Conservation (phyloP, 1,139 yeast genomes). For the Taphrina confusa region DNA sequence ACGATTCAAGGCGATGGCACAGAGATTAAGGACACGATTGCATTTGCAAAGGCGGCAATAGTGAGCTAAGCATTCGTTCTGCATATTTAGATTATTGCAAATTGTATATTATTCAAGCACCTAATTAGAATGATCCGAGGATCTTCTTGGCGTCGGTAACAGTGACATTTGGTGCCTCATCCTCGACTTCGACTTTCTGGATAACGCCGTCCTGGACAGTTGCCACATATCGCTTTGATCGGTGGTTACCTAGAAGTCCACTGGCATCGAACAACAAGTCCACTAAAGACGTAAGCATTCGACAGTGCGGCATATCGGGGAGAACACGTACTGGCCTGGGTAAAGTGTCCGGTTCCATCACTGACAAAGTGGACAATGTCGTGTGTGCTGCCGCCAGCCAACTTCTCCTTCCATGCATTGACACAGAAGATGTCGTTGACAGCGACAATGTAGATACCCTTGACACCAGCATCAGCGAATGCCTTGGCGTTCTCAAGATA, state of each 20-base stretch:
- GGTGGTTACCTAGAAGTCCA: conserved; percentile 67
- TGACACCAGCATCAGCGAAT: conserved; percentile 66
- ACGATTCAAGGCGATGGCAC: conserved; percentile 17
- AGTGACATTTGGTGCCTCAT: conserved; percentile 72
- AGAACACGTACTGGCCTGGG: conserved; percentile 16
- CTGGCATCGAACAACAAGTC: conserved; percentile 72
- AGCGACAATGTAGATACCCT: conserved; percentile 63
- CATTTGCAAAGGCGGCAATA: conserved; percentile 1
- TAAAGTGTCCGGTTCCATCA: conserved; percentile 71
- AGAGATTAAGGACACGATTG: conserved; percentile 7
- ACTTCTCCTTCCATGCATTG: conserved; percentile 68
- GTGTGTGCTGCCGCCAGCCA: conserved; percentile 46
- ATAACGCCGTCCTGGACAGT: conserved; percentile 74
- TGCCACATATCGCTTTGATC: conserved; percentile 76
- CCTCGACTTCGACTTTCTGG: conserved; percentile 67
- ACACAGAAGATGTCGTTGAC: conserved; percentile 87
- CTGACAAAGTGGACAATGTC: conserved; percentile 60
- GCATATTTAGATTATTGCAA: conserved; percentile 37
- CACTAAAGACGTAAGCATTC: conserved; percentile 42
- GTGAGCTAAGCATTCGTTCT: neutral
- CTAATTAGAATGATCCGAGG: conserved; percentile 6
- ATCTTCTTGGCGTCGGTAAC: conserved; percentile 53
- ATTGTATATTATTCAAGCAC: neutral
- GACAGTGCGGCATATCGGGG: too few relatives aligned
- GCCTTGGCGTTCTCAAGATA: conserved; percentile 56